Evolutionary conservation across 495 filamentous ascomycete genomes (phyloP).

Genomic region (Aspergillus sclerotioniger): DNA sequence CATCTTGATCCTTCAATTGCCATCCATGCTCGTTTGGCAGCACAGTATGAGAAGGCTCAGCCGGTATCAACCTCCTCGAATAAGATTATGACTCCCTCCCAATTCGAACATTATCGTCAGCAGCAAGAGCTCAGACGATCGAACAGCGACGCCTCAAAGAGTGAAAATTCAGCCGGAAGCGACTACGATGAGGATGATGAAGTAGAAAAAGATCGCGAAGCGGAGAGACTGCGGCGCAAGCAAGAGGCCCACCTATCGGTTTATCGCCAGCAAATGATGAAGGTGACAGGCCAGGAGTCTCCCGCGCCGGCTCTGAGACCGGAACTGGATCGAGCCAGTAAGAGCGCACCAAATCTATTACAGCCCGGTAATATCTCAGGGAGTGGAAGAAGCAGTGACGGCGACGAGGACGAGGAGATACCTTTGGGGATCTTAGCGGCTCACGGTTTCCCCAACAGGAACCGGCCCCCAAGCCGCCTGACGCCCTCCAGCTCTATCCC

Average conservation of each 20-base stretch:
- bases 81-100: slow-evolving; percentile 85
- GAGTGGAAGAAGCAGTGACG: slow-evolving; percentile 51
- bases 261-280: slow-evolving; percentile 96
- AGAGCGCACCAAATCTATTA: slow-evolving; percentile 46
- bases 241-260: slow-evolving; percentile 89
- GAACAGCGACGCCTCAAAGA: slow-evolving; percentile 46
- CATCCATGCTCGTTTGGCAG: slow-evolving; percentile 54
- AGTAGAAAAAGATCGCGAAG: slow-evolving; percentile 66
- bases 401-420: slow-evolving; percentile 82
- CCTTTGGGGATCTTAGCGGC: slow-evolving; percentile 86
- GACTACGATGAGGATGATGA: slow-evolving; percentile 87
- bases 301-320: slow-evolving; percentile 42
- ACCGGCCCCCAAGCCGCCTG: slow-evolving; percentile 72
- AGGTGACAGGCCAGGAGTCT: slow-evolving; percentile 76
- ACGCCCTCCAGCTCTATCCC: slow-evolving; percentile 61
- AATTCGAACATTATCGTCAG: slow-evolving; percentile 80
- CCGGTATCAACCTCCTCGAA: slow-evolving; percentile 46
- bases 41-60: slow-evolving; percentile 43
- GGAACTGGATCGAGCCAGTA: slow-evolving; percentile 39
- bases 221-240: slow-evolving; percentile 75
- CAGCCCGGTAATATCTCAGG: slow-evolving; percentile 37
- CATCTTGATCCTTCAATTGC: slow-evolving; percentile 51
- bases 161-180: slow-evolving; percentile 47
- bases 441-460: slow-evolving; percentile 88
- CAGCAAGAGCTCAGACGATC: slow-evolving; percentile 69